Percentiles rank a stretch among this genome's conserved stretches.
Conservation (phyloP, 1,284 basidiomycete species). For the Marasmius fiardii region DNA sequence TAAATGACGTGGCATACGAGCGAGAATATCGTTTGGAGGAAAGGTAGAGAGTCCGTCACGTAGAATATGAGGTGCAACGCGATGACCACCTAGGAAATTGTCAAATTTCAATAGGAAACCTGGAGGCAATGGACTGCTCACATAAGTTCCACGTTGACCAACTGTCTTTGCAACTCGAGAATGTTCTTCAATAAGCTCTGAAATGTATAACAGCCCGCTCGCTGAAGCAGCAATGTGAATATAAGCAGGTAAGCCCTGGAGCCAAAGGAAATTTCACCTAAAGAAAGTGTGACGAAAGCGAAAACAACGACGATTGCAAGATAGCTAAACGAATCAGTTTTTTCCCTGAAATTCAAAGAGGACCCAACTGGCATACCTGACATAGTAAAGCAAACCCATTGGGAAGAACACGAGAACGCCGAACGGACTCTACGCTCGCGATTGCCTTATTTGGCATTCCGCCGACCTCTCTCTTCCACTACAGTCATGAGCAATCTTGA, state of each 20-base stretch:
- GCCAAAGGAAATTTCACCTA: conserved; percentile 43
- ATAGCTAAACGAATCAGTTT: conserved; percentile 41
- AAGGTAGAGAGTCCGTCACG: conserved; percentile 76
- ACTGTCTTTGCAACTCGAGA: conserved; percentile 74
- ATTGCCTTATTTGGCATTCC: not conserved
- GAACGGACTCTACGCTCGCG: not conserved
- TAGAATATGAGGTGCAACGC: conserved; percentile 74
- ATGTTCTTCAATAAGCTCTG: conserved; percentile 94
- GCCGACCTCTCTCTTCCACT: conserved; percentile 4
- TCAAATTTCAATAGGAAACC: not conserved
- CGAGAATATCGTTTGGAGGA: conserved; percentile 73
- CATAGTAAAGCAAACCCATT: conserved; percentile 50
- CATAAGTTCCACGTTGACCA: conserved; percentile 83
- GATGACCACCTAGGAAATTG: conserved; percentile 65
- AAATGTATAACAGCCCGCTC: conserved; percentile 88
- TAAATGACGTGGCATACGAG: conserved; percentile 83
- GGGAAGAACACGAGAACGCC: not conserved
- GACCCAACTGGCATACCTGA: conserved; percentile 35
- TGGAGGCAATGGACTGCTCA: conserved; percentile 39
- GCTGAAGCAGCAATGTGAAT: conserved; percentile 43
- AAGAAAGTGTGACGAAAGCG: conserved; percentile 75
- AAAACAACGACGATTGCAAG: conserved; percentile 66
- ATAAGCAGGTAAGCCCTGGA: conserved; percentile 4
- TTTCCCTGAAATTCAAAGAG: conserved; percentile 2
- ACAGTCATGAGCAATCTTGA: conserved; percentile 82